Conservation (phyloP, 805 yeast genomes). For the Barnettozyma salicaria region DNA sequence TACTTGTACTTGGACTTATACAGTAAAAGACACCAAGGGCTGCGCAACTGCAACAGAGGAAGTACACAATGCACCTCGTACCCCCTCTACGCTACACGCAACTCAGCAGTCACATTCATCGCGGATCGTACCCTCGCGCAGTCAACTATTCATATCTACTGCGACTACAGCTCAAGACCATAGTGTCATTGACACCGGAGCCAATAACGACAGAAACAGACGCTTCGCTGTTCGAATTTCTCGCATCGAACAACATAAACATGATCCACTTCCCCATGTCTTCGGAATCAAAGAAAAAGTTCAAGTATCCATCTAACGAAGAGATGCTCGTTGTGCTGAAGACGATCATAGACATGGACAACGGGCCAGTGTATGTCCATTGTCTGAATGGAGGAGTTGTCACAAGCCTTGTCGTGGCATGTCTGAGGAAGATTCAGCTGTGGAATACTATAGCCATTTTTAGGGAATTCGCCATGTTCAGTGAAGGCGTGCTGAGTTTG, state of each 20-base stretch:
- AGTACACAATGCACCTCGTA: constrained; percentile 29
- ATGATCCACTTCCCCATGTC: constrained; percentile 64
- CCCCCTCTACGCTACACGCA: constrained; percentile 75
- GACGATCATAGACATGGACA: constrained; percentile 49
- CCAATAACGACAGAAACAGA: constrained; percentile 56
- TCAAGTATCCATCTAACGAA: constrained; percentile 12
- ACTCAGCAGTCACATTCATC: constrained; percentile 60
- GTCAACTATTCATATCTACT: constrained; percentile 63
- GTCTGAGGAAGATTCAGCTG: constrained; percentile 71
- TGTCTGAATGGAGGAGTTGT: constrained; percentile 88
- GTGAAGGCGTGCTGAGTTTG: constrained; percentile 69
- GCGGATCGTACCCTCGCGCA: constrained; percentile 86
- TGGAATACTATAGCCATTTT: constrained; percentile 89
- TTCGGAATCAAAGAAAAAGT: constrained; percentile 35
- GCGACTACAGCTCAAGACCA: constrained; percentile 59
- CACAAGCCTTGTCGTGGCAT: constrained; percentile 78
- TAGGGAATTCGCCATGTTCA: constrained; percentile 69
- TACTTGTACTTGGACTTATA: neutral
- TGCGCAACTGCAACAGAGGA: neutral
- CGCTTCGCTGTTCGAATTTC: constrained; percentile 44
- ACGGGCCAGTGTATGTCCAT: constrained; percentile 74
- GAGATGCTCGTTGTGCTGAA: constrained; percentile 52
- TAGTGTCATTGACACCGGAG: constrained; percentile 74
- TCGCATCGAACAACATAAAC: constrained; percentile 46
- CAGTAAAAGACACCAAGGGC: neutral